Base-by-base conservation (phyloP, 352 stramenopile species). In the Phytophthora cactorum region DNA sequence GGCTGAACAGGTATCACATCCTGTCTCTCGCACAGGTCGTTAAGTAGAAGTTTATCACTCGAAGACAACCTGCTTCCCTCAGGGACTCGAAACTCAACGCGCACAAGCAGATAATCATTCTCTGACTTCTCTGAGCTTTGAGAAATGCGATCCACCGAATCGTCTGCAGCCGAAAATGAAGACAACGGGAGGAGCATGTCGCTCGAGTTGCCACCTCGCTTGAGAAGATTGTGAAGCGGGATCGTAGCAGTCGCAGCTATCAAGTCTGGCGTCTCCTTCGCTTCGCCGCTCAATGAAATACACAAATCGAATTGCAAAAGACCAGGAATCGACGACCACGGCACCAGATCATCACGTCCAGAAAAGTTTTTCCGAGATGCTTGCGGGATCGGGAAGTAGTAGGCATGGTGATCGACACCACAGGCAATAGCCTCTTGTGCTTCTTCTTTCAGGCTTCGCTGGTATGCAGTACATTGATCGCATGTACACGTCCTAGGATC, bases 391-490 rank as follows among this genome's bases (percentile, higher is more conserved):
- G 86, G 88, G 53, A 93, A 96, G 43, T 89, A 93, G 57, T 82
- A 90, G n/a, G 88, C 84, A 47, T 96, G 84, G 39, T 93, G 85
- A 70, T 96, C 88, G 14, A 95, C 68, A 15, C 86, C 87, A 47
- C 78, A 91, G 5, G 25, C 54, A 28, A n/a, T 15, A 34, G 63
- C 63, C 12, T 44, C 15, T 36, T 46, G 29, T 6, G 15, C 7
- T 52, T 59, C 43, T 44, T 66, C 60, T 15, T 52, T 59, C 5
- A 64, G 51, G 15, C 36, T 69, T 41, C 25, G 55, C 43, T 72
- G 71, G 28, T 77, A 83, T 28, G 70, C 22, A 36, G 46, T 51
- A 64, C 86, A 94, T 32, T 75, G 71, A 15, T 83, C 66, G 15
- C 88, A 95, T 14, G 58, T 68, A 52, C 88, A 94, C 1, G 55